Base-by-base conservation (phyloP, 2,329 filamentous ascomycete species). In the Bipolaris oryzae region DNA sequence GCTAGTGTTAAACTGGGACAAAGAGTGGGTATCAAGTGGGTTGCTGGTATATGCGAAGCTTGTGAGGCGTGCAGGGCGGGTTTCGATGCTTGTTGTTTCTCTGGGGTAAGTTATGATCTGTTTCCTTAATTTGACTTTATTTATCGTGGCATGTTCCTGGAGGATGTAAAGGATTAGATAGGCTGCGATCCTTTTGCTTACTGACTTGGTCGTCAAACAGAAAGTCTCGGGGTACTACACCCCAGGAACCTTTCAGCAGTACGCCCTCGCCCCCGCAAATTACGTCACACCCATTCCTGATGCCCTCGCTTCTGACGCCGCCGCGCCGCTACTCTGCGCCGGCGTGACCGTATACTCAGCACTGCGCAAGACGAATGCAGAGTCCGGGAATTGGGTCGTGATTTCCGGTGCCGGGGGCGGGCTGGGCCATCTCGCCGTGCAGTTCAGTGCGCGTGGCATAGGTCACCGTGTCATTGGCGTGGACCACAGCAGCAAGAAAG, bases 171-270 rank as follows among this genome's bases (percentile, higher is more conserved):
- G 13, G 33, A 34, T 11, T 11, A 10, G 9, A 31, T 11, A 3
- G 13, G 28, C 9, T 13, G 28, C 10, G 4, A 3, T 9, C 4
- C 7, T 28, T 28, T 28, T 31, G 28, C 7, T 11, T 44, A 53
- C 44, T 53, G 5, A 53, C 25, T 10, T 21, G 6, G 9, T 7
- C 20, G 11, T 43, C 10, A 1, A 1, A 39, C 25, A 76, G 71
- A 76, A 77, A 75, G 66, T 90, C 46, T 87, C 83, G 0, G 88
- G 88, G 5, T 90, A 89, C 76, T 88, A 85, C 71, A 85, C 83
- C 0, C 87, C 87, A 0, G 88, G 88, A 35, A 90, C 87, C n/a
- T 90, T 90, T 71, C 88, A 90, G 70, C 86, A 89, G 75, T 90
- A 89, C 67, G 83, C 83, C 16, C 70, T 88, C 15, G 83, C 82